Evolutionary conservation across 2,329 filamentous ascomycete genomes (phyloP).

Genomic region (Xylariales sp.): DNA sequence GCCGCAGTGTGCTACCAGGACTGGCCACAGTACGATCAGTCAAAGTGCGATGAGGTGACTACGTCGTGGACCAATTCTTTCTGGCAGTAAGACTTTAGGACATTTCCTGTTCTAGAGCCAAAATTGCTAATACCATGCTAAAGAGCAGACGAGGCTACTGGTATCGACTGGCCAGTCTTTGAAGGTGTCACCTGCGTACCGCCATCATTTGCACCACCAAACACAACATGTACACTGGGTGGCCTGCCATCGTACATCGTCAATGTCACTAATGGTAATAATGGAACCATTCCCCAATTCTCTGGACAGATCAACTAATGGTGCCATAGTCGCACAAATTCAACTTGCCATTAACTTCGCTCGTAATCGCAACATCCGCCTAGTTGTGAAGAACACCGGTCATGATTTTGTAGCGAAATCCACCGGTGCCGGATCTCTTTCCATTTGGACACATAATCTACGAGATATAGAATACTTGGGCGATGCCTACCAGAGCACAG

Average conservation of each 20-base stretch:
- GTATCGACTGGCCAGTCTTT: no score
- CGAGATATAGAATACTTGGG: conserved; percentile 20
- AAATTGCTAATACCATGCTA: no score
- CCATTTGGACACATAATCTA: conserved; percentile 29
- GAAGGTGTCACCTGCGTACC: conserved; percentile 15
- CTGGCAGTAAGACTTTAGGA: no score
- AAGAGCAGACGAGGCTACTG: no score
- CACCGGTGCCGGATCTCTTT: conserved; percentile 28
- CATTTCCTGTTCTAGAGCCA: no score
- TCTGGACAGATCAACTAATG: background rate
- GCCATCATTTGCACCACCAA: conserved; percentile 11
- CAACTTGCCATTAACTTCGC: conserved; percentile 41
- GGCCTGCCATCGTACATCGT: conserved; percentile 35
- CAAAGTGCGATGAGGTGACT: no score
- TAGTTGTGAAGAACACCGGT: conserved; percentile 45
- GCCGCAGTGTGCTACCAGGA: no score
- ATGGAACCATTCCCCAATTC: background rate
- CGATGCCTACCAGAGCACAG: conserved; percentile 15
- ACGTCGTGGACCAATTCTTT: no score
- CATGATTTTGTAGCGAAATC: conserved; percentile 41
- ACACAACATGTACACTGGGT: conserved; percentile 27
- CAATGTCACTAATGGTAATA: conserved; percentile 27
- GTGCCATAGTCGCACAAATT: conserved; percentile 28
- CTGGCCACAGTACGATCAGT: no score
- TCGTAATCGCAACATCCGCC: conserved; percentile 36